Percentiles rank a stretch among this genome's conserved stretches.
These are phyloP conservation scores for Berkeleyomyces basicola DNA, from an alignment of 2,329 filamentous ascomycete species.

Conservation along the genomic window DNA sequence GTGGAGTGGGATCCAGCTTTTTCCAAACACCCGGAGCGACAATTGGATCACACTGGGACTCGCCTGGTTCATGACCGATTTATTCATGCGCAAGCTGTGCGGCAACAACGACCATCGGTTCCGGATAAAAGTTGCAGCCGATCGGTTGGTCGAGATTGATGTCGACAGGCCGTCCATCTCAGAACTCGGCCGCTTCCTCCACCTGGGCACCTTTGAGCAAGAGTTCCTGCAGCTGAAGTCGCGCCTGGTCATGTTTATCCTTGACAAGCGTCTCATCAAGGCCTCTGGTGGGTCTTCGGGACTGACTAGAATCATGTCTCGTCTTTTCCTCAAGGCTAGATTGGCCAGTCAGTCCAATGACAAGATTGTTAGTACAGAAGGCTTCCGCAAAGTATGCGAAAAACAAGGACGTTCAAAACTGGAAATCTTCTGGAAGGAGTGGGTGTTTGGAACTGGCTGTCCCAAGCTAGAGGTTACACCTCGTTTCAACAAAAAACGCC, in stretches of 20 bases:
- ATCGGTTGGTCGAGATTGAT: conserved; percentile 68
- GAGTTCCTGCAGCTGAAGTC: conserved; percentile 88
- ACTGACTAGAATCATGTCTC: conserved; percentile 69
- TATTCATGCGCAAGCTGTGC: conserved; percentile 78
- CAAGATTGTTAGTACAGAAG: conserved; percentile 54
- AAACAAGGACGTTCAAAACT: conserved; percentile 74
- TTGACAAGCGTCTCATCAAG: conserved; percentile 83
- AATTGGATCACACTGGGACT: conserved; percentile 82
- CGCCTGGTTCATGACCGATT: conserved; percentile 86
- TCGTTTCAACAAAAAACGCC: conserved; percentile 91
- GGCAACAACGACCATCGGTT: conserved; percentile 93
- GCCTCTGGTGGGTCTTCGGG: conserved; percentile 64
- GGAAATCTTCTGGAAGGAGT: conserved; percentile 85
- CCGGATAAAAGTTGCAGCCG: conserved; percentile 69
- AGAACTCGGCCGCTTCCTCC: conserved; percentile 59
- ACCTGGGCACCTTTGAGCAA: conserved; percentile 67
- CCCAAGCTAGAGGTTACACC: conserved; percentile 76
- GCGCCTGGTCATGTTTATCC: conserved; percentile 76
- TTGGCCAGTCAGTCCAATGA: conserved; percentile 44
- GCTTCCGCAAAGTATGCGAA: conserved; percentile 72
- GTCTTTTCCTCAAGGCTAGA: conserved; percentile 72
- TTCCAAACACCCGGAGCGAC: conserved; percentile 64
- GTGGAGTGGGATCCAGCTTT: conserved; percentile 87
- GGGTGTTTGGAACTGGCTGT: conserved; percentile 77
- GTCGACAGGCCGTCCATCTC: conserved; percentile 66